These are phyloP conservation scores for Penicillium sp. DNA, from an alignment of 2,329 filamentous ascomycete species.

Conservation along the genomic window DNA sequence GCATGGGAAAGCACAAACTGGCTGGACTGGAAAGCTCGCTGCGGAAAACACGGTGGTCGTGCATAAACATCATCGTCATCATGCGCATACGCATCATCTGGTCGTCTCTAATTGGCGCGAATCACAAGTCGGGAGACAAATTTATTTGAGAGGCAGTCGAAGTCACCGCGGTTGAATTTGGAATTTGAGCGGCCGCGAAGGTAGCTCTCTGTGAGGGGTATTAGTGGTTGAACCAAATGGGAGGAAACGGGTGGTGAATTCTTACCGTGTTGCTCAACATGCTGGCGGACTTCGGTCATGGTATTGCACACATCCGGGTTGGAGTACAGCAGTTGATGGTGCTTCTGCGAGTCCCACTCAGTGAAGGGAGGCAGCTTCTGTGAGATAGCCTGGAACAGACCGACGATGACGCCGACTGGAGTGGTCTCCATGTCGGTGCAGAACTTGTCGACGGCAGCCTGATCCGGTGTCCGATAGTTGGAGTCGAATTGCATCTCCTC, in stretches of 20 bases:
- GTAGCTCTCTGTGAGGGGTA: constrained; percentile 64
- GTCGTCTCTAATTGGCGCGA: constrained; percentile 67
- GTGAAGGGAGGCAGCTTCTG: constrained; percentile 89
- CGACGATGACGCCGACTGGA: constrained; percentile 92
- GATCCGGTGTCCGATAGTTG: constrained; percentile 87
- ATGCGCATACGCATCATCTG: constrained; percentile 21
- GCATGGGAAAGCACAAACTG: constrained; percentile 1
- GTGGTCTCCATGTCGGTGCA: constrained; percentile 95
- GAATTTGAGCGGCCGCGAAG: constrained; percentile 72
- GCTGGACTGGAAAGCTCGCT: constrained; percentile 13
- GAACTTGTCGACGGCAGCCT: constrained; percentile 83
- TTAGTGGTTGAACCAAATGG: neutral
- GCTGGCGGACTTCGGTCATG: constrained; percentile 89
- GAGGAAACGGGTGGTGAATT: constrained; percentile 13
- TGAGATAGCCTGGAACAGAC: constrained; percentile 94
- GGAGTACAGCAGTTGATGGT: constrained; percentile 84
- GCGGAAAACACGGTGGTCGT: constrained; percentile 21
- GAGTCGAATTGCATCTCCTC: constrained; percentile 99
- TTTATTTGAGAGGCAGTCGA: constrained; percentile 94
- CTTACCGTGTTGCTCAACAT: constrained; percentile 92
- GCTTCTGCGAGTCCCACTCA: constrained; percentile 90
- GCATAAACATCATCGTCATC: constrained; percentile 22
- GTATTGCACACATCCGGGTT: constrained; percentile 90
- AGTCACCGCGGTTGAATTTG: constrained; percentile 86
- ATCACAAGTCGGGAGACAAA: constrained; percentile 96